Conservation (phyloP, 176 grass and related monocot species). For the Alopecurus myosuroides region DNA sequence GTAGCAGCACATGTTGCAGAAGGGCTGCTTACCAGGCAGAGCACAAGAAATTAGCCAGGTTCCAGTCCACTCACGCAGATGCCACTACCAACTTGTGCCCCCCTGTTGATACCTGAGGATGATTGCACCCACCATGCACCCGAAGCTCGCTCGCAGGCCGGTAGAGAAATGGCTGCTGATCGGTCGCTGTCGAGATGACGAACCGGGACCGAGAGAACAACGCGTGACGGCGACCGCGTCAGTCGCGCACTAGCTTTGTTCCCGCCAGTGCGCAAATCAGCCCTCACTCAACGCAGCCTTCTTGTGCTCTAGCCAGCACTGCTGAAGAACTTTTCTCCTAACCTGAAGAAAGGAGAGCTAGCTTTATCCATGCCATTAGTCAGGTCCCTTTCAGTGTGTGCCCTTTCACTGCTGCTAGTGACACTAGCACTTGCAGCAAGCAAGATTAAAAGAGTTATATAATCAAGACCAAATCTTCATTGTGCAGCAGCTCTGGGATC, state of each 20-base stretch:
- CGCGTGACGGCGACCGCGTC: no score
- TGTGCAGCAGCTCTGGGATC: slow-evolving; percentile 23
- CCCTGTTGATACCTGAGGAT: slow-evolving; percentile 9
- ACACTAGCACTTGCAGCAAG: slow-evolving; percentile 31
- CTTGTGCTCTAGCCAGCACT: background rate
- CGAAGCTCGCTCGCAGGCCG: background rate
- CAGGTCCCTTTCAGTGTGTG: slow-evolving; percentile 20
- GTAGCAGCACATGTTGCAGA: slow-evolving; percentile 42
- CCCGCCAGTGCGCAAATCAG: slow-evolving; percentile 26
- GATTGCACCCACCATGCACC: background rate
- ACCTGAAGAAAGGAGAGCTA: background rate
- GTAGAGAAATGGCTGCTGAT: slow-evolving; percentile 13
- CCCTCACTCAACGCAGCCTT: background rate
- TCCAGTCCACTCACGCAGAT: background rate
- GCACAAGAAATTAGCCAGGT: background rate
- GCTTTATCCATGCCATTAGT: slow-evolving; percentile 8
- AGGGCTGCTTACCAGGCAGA: slow-evolving; percentile 35
- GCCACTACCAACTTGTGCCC: background rate
- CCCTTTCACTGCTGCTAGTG: slow-evolving; percentile 54
- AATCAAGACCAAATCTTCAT: slow-evolving; percentile 36
- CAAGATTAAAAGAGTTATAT: slow-evolving; percentile 31
- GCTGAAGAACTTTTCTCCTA: slow-evolving; percentile 3
- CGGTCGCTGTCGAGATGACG: background rate
- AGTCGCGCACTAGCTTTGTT: background rate
- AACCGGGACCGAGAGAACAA: slow-evolving; percentile 13